Evolutionary conservation across 495 filamentous ascomycete genomes (phyloP).

Genomic region (Penicillium samsonianum): DNA sequence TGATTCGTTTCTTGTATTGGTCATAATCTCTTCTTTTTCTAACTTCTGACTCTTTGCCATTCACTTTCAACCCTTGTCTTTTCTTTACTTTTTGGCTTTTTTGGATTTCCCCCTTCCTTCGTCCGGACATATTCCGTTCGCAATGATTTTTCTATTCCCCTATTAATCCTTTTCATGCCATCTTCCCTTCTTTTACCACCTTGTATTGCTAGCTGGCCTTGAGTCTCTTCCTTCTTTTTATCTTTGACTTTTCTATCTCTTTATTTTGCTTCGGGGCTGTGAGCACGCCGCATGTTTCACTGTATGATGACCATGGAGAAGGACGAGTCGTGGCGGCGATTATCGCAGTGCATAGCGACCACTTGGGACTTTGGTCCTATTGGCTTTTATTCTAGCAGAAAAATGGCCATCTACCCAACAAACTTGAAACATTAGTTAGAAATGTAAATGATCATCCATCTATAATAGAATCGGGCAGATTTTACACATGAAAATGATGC

Average conservation of each 20-base stretch:
- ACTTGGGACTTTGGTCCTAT: slow-evolving; percentile 8
- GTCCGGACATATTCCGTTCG: slow-evolving; percentile 28
- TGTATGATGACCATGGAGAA: slow-evolving; percentile 13
- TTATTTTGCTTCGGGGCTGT: slow-evolving; percentile 11
- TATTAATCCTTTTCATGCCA: slow-evolving; percentile 37
- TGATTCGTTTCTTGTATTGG: slow-evolving; percentile 36
- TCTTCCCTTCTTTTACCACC: slow-evolving; percentile 33
- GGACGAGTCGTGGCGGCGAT: slow-evolving; percentile 4
- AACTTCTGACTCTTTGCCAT: slow-evolving; percentile 22
- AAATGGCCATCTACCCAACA: not conserved
- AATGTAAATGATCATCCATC: not conserved
- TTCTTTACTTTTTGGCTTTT: slow-evolving; percentile 23
- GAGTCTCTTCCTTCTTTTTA: slow-evolving; percentile 31
- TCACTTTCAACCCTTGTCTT: slow-evolving; percentile 32
- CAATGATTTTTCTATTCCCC: slow-evolving; percentile 24
- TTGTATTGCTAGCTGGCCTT: slow-evolving; percentile 52
- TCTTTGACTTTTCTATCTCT: slow-evolving; percentile 23
- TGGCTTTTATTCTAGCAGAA: slow-evolving; percentile 14
- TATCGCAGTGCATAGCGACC: not conserved
- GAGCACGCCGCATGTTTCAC: slow-evolving; percentile 12
- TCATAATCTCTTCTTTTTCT: slow-evolving; percentile 32
- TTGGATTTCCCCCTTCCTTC: slow-evolving; percentile 23
- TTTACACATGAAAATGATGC: not conserved
- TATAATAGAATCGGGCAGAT: not conserved
- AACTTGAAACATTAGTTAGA: not conserved